A percentile compares a stretch with the other conserved stretches of the same genome.
These are phyloP conservation scores for Gynochthodes officinalis DNA, from an alignment of 257 asterid genomes.

Conservation along the genomic window DNA sequence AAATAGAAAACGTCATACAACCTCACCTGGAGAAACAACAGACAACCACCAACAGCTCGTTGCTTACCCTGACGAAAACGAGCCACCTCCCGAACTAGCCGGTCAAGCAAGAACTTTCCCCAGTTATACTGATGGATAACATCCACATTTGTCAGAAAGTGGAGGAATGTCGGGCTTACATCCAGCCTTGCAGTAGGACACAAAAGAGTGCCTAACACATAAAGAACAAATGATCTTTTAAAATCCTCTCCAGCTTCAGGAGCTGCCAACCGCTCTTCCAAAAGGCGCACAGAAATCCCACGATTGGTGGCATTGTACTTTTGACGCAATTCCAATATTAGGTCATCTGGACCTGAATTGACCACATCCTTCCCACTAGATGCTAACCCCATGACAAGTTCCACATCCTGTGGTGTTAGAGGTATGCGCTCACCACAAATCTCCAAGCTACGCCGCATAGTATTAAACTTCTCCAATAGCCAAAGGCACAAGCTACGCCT, in stretches of 20 bases:
- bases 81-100: constrained; percentile 90
- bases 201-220: constrained; percentile 86
- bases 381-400: constrained; percentile 93
- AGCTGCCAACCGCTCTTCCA: constrained; percentile 82
- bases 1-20: constrained; percentile 10
- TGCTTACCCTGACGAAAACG: constrained; percentile 99
- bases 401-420: constrained; percentile 86
- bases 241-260: constrained; percentile 98
- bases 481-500: constrained; percentile 93
- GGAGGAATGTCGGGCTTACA: constrained; percentile 97
- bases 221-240: constrained; percentile 91
- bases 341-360: constrained; percentile 90
- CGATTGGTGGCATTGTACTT: constrained; percentile 88
- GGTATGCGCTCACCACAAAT: constrained; percentile 92
- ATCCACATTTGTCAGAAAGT: constrained; percentile 85
- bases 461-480: constrained; percentile 85
- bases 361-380: constrained; percentile 93
- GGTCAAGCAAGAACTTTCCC: constrained; percentile 97
- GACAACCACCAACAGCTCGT: constrained; percentile 99
- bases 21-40: constrained; percentile 89
- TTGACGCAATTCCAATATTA: constrained; percentile 75
- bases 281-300: constrained; percentile 84
- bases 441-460: constrained; percentile 86
- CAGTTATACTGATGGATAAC: constrained; percentile 88
- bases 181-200: constrained; percentile 98